Percentiles rank a stretch among this genome's conserved stretches.
These are phyloP conservation scores for Ceriops decandra DNA, from an alignment of 345 rosid genomes.

Conservation along the genomic window DNA sequence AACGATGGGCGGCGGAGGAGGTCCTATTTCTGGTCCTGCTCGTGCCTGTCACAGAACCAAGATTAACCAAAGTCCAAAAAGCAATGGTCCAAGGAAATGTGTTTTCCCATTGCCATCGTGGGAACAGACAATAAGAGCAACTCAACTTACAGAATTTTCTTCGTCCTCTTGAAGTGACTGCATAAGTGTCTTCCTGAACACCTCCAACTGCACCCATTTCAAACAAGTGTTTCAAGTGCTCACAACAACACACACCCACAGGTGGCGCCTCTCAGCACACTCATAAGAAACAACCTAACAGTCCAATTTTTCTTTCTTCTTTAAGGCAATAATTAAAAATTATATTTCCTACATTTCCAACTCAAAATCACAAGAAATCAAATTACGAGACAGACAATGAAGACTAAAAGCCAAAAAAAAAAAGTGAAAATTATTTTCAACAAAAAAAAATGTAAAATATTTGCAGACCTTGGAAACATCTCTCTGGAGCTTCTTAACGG, in stretches of 20 bases:
- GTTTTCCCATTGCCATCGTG: neutral
- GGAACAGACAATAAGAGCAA: neutral
- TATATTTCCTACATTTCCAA: no score
- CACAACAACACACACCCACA: neutral
- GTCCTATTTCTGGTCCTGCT: conserved; percentile 9
- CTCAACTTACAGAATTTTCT: conserved; percentile 48
- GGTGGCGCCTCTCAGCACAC: neutral
- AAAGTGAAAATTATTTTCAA: neutral
- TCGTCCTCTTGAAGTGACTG: conserved; percentile 86
- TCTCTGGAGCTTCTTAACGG: conserved; percentile 83
- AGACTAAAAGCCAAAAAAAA: no score
- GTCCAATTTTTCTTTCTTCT: no score
- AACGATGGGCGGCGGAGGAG: conserved; percentile 32
- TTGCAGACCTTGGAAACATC: conserved; percentile 78
- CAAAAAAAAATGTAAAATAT: neutral
- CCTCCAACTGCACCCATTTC: conserved; percentile 65
- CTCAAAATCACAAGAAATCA: no score
- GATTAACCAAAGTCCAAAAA: conserved; percentile 2
- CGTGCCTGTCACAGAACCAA: conserved; percentile 43
- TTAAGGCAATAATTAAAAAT: no score
- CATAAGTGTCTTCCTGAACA: conserved; percentile 87
- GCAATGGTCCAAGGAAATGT: no score
- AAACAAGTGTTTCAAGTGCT: neutral
- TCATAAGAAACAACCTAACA: neutral
- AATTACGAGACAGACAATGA: no score